These are phyloP conservation scores for Quercus phellos DNA, from an alignment of 331 rosid species.

Conservation along the genomic window DNA sequence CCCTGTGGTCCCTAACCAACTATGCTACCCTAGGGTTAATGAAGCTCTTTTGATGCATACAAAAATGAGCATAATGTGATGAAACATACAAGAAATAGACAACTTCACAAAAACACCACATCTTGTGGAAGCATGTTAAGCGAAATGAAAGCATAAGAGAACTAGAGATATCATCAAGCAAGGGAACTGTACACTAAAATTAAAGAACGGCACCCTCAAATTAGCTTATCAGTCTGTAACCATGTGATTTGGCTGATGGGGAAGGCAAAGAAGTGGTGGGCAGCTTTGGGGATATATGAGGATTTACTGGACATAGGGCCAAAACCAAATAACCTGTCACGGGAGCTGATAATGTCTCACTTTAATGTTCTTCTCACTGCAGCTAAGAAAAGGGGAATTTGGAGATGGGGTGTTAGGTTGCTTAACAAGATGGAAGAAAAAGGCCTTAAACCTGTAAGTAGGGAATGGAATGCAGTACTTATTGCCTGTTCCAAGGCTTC, in stretches of 20 bases:
- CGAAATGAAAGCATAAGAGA: too few species aligned
- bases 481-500: constrained; percentile 93
- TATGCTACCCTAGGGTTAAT: too few species aligned
- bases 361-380: constrained; percentile 75
- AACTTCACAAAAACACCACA: too few species aligned
- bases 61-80: too few species aligned
- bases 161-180: constrained; percentile 1
- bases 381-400: constrained; percentile 63
- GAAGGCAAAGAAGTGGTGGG: constrained; percentile 96
- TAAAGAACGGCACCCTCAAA: constrained; percentile 49
- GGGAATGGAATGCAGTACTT: constrained; percentile 90
- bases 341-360: constrained; percentile 71
- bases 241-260: constrained; percentile 95
- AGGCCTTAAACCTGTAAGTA: constrained; percentile 80
- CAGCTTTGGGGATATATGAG: constrained; percentile 86
- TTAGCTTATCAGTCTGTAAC: constrained; percentile 83
- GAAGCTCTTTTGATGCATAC: too few species aligned
- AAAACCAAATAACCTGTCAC: constrained; percentile 74
- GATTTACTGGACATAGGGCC: constrained; percentile 93
- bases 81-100: too few species aligned
- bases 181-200: constrained; percentile 73
- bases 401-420: constrained; percentile 93
- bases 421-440: constrained; percentile 95
- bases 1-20: too few species aligned
- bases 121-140: too few species aligned